phyloP scores from a whole-genome alignment of 2,329 filamentous ascomycete species.

The Beauveria bassiana region DNA sequence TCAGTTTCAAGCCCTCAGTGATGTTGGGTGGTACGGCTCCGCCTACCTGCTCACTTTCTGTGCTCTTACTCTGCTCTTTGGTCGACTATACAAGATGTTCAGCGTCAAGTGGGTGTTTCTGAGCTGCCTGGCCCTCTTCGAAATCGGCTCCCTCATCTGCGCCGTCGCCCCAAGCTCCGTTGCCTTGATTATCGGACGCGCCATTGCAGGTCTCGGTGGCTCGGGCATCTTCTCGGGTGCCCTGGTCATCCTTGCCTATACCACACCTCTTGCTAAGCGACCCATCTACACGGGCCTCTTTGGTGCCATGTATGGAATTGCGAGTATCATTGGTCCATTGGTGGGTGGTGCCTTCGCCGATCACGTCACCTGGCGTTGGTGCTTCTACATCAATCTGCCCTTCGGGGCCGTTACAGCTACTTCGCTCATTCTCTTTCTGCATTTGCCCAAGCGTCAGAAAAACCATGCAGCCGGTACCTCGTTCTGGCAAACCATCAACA shows the following conservation, averaged over 20 bases:
- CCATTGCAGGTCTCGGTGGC: constrained; percentile 13
- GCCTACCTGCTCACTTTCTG: constrained; percentile 36
- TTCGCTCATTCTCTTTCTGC: constrained; percentile 20
- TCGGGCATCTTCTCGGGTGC: constrained; percentile 13
- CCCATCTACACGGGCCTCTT: constrained; percentile 31
- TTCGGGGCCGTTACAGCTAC: constrained; percentile 16
- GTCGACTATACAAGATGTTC: constrained; percentile 36
- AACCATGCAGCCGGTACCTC: too few relatives aligned
- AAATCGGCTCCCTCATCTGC: constrained; percentile 12
- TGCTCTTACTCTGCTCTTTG: constrained; percentile 27
- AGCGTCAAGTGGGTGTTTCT: constrained; percentile 37
- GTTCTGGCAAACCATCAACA: too few relatives aligned
- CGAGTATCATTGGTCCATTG: constrained; percentile 15
- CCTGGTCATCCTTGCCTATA: constrained; percentile 10
- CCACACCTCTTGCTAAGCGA: too few relatives aligned
- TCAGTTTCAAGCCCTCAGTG: constrained; percentile 33
- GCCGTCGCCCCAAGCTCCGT: constrained; percentile 13
- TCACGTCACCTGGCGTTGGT: constrained; percentile 9
- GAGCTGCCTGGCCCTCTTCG: constrained; percentile 30
- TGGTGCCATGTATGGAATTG: constrained; percentile 30
- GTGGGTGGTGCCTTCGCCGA: constrained; percentile 8
- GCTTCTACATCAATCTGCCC: constrained; percentile 23
- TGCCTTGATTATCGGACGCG: constrained; percentile 15
- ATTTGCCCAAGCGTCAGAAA: not conserved
- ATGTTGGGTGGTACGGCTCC: constrained; percentile 43